These are phyloP conservation scores for Jaltomata sinuosa DNA, from an alignment of 257 asterid genomes.

Conservation along the genomic window DNA sequence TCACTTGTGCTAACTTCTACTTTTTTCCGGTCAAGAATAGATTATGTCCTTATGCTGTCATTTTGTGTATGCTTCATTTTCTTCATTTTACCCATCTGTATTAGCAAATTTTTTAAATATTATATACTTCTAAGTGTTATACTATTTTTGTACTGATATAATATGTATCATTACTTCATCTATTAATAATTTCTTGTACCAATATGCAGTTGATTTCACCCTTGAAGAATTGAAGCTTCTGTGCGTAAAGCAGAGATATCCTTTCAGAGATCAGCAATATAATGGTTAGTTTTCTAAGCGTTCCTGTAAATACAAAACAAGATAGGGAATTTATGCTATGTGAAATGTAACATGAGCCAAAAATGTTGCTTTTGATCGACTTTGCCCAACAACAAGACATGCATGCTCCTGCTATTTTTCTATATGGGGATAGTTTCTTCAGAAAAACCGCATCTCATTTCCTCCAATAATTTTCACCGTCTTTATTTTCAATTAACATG, in stretches of 20 bases:
- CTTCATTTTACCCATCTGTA: neutral
- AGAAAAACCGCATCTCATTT: neutral
- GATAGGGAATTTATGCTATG: neutral
- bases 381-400: neutral
- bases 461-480: neutral
- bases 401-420: neutral
- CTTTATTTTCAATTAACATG: neutral
- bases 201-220: conserved; percentile 75
- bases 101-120: neutral
- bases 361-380: neutral
- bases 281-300: conserved; percentile 45
- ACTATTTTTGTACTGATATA: neutral
- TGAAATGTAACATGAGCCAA: neutral
- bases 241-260: conserved; percentile 69
- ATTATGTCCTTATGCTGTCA: neutral
- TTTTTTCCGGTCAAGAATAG: neutral
- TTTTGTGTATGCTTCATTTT: neutral
- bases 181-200: neutral
- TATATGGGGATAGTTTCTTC: neutral
- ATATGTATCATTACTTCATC: neutral
- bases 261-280: conserved; percentile 77
- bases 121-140: neutral
- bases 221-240: conserved; percentile 67
- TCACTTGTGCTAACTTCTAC: neutral
- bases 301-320: neutral